These are phyloP conservation scores for Suhomyces wounanorum DNA, from an alignment of 1,139 yeast genomes.

Conservation along the genomic window DNA sequence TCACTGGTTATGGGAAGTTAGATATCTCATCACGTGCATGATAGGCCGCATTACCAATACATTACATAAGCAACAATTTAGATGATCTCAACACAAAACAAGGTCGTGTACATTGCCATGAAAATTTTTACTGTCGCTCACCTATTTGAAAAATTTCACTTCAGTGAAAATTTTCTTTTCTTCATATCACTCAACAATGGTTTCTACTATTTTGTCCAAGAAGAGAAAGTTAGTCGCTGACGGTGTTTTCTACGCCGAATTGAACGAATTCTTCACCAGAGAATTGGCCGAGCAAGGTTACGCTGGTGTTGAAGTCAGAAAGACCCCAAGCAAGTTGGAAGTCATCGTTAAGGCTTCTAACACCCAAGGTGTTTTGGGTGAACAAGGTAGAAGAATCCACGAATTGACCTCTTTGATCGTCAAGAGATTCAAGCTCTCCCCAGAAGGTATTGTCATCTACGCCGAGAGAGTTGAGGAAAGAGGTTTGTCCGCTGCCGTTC, in stretches of 20 bases:
- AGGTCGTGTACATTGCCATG: conserved; percentile 15
- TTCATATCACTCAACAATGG: conserved; percentile 37
- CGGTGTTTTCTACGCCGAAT: conserved; percentile 99
- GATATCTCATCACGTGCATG: too few species aligned
- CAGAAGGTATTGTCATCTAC: conserved; percentile 91
- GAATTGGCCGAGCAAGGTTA: conserved; percentile 99
- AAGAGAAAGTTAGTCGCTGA: conserved; percentile 96
- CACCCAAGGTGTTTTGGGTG: conserved; percentile 99
- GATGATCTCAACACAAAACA: not conserved
- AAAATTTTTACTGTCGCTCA: conserved; percentile 13
- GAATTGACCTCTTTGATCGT: conserved; percentile 97
- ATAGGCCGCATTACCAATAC: not conserved
- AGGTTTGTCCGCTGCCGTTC: conserved; percentile 99
- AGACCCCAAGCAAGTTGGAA: conserved; percentile 97
- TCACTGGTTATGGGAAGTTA: too few species aligned
- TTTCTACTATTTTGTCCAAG: conserved; percentile 68
- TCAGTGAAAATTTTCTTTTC: conserved; percentile 5
- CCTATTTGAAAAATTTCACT: conserved; percentile 9
- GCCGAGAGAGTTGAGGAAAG: conserved; percentile 99
- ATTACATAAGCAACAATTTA: conserved; percentile 3
- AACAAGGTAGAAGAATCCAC: conserved; percentile 99
- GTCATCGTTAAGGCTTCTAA: conserved; percentile 98
- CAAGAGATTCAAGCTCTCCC: conserved; percentile 97
- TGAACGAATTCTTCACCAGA: conserved; percentile 99
- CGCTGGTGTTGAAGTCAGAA: conserved; percentile 99